Evolutionary conservation across 2,329 filamentous ascomycete genomes (phyloP), one percentile per base, ranked within the genome.

Genomic region (Xylariaceae sp.): DNA sequence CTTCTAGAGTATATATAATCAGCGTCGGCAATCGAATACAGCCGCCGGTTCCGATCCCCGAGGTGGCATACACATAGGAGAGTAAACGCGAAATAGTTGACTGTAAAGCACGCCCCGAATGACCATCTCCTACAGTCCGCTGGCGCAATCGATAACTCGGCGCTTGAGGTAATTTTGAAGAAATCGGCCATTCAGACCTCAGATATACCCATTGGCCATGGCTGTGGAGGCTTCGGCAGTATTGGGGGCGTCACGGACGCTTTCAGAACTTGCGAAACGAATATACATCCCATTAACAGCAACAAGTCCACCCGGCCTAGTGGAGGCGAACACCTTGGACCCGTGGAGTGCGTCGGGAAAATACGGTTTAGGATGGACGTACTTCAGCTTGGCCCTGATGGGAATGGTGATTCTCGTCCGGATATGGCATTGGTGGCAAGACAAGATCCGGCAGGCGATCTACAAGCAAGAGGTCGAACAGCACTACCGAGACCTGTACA

Each of bases 391-490:
- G 47, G 85, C 87, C 48, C 73, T 97, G 57, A 81, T 93, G 61
- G 81, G 83, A 23, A 67, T 85, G 51, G 86, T 93, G 3, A 76
- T 89, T 10, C 67, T 88, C 10, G 79, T 93, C 70, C 86, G 91
- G 63, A 81, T 90, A 70, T 96, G 93, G 80, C 89, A 96, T 73
- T 87, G 89, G 65, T 96, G 91, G 88, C 91, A 93, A 66, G 93
- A 97, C 78, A 96, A 95, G 77, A 91, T 96, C 63, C 86, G 93
- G 64, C 90, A 93, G 64, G 93, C 91, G 60, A 85, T 95, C 57
- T 90, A 95, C 77, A 93, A 96, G 76, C 88, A 95, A 69, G 86
- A 91, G 70, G 81, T 90, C 66, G 81, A 90, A 68, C 81, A 87
- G 66, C 82, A 88, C 66, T 87, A 84, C 70, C 82, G 72, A 56